Evolutionary conservation across 176 grass and related monocot species (phyloP).

Genomic region (Cenchrus fungigraminus): DNA sequence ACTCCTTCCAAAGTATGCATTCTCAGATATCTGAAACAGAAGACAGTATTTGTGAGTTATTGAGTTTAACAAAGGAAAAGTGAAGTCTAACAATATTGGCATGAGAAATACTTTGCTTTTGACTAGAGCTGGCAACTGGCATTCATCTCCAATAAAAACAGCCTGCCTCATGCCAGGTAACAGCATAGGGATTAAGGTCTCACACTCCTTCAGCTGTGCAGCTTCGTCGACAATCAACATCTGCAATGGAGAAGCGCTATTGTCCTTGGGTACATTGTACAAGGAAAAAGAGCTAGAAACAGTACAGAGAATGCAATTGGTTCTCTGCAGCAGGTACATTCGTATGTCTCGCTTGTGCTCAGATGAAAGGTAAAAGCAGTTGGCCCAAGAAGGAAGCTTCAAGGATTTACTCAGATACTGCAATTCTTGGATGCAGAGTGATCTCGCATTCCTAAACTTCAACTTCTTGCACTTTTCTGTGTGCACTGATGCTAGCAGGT

Average conservation of each 20-base stretch:
- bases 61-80: not conserved
- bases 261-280: not conserved
- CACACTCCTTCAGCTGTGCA: conserved; percentile 69
- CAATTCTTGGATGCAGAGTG: conserved; percentile 10
- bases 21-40: conserved; percentile 54
- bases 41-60: not conserved
- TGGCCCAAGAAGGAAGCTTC: not conserved
- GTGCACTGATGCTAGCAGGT: not conserved
- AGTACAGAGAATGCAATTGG: conserved; percentile 41
- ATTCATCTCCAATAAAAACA: conserved; percentile 65
- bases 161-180: conserved; percentile 42
- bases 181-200: conserved; percentile 59
- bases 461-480: not conserved
- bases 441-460: conserved; percentile 19
- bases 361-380: not conserved
- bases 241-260: not conserved
- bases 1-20: conserved; percentile 53
- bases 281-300: conserved; percentile 31
- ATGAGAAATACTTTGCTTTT: conserved; percentile 55
- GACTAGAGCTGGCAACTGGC: conserved; percentile 58
- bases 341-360: not conserved
- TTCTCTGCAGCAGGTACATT: conserved; percentile 1
- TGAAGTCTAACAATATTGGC: not conserved
- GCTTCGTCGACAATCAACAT: conserved; percentile 64
- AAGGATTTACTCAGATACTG: not conserved